phyloP scores from a whole-genome alignment of 176 grass and related monocot genomes.

The Luzula sylvatica region DNA sequence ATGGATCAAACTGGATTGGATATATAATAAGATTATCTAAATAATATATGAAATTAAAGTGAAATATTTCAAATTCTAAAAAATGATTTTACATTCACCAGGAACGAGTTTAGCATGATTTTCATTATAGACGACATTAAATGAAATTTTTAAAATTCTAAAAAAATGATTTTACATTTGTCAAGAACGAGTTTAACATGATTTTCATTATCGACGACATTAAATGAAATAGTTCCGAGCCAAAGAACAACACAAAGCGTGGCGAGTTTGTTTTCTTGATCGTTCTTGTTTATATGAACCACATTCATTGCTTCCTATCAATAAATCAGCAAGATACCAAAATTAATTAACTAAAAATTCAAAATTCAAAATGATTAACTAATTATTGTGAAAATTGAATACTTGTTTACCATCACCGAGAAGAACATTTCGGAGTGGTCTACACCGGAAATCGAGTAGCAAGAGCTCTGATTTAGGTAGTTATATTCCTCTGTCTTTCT shows the following conservation, averaged over 20 bases:
- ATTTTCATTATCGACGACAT: slow-evolving; percentile 87
- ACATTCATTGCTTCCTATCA: slow-evolving; percentile 92
- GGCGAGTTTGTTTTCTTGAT: slow-evolving; percentile 81
- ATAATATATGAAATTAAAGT: too few species aligned
- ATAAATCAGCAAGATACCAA: slow-evolving; percentile 25
- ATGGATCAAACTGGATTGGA: too few species aligned
- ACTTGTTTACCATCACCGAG: slow-evolving; percentile 44
- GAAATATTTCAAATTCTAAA: too few species aligned
- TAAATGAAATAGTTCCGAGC: slow-evolving; percentile 89
- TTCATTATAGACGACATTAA: too few species aligned
- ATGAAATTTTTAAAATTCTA: too few species aligned
- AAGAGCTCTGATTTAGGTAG: slow-evolving; percentile 94
- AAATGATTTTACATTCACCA: too few species aligned
- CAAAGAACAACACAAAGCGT: slow-evolving; percentile 82
- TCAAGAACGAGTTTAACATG: slow-evolving; percentile 84
- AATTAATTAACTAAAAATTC: not conserved
- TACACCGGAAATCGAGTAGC: slow-evolving; percentile 76
- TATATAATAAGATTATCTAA: too few species aligned
- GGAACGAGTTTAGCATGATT: too few species aligned
- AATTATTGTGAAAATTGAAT: slow-evolving; percentile 14
- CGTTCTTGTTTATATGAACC: slow-evolving; percentile 90
- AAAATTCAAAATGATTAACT: too few species aligned
- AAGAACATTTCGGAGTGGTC: slow-evolving; percentile 92
- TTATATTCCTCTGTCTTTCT: slow-evolving; percentile 86
- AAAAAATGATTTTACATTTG: slow-evolving; percentile 42